Conservation (phyloP, 805 yeast genomes). For the Hanseniaspora pseudoguilliermondii region DNA sequence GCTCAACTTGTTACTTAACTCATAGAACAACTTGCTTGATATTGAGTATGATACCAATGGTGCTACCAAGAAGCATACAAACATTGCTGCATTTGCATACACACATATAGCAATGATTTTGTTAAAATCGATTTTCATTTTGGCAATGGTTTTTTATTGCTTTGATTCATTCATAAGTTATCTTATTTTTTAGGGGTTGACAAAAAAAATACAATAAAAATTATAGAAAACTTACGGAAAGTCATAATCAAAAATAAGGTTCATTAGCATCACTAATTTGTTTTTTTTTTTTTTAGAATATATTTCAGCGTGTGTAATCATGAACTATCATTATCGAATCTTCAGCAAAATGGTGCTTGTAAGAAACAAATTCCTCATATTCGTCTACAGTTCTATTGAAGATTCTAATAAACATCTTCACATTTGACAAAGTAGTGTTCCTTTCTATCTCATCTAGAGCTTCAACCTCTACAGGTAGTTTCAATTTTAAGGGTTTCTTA, state of each 20-base stretch:
- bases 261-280: no score
- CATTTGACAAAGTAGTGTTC: not conserved
- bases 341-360: not conserved
- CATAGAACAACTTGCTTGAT: conserved; percentile 5
- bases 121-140: conserved; percentile 6
- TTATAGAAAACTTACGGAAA: no score
- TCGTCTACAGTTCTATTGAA: conserved; percentile 4
- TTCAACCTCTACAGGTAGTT: not conserved
- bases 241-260: no score
- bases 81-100: not conserved
- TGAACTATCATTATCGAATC: not conserved
- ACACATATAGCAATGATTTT: not conserved
- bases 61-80: not conserved
- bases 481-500: not conserved
- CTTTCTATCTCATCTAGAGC: not conserved
- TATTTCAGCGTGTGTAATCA: not conserved
- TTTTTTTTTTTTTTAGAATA: no score
- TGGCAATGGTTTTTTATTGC: not conserved
- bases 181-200: no score
- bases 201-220: no score
- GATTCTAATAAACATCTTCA: conserved; percentile 1
- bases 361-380: not conserved
- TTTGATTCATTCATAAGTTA: not conserved
- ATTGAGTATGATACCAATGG: conserved; percentile 2
- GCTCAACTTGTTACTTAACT: not conserved